Base-by-base conservation (phyloP, 352 stramenopile species). In the Pythium periplocum region DNA sequence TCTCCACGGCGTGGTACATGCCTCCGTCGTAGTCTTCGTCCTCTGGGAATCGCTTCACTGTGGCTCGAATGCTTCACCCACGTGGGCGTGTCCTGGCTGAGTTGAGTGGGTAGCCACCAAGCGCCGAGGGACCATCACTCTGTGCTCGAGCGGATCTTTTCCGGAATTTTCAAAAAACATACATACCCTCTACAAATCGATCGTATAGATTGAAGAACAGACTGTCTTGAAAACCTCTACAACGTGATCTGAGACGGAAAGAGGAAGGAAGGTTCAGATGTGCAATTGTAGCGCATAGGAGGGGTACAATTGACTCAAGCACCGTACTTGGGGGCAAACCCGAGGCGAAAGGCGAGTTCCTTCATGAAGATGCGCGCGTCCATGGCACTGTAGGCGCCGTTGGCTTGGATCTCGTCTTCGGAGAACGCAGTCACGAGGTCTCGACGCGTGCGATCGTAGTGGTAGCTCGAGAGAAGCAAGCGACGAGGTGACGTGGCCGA, bases 1-100 rank as follows among this genome's bases (percentile, higher is more conserved):
- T 73, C 66, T 94, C 81, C 37, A 66, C 73, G 50, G 84, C 68
- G 37, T 86, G 61, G 70, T 92, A 92, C 83, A 92, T 92, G 60
- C 68, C 58, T 12, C 47, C 51, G 10, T 62, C 45, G 59, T 69
- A 55, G 32, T 69, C 56, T 11, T 48, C 43, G 43, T 48, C 43
- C 43, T 7, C 17, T 6, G 9, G 43, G 8, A 31, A 11, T 32
- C 38, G 38, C 17, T 26, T 26, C 17, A 26, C 17, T 26, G 17
- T 26, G 17, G 17, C 17, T 26, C 17, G 17, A 26, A 26, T 26
- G 17, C 17, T 26, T 26, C 17, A 26, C 17, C 17, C 17, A 26
- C 17, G 17, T 26, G 17, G 17, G 17, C 17, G 17, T 26, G 17
- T 26, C 17, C 17, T 26, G 17, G 0, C 17, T 26, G 17, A 26